These are phyloP conservation scores for Erysimum cheiri DNA, from an alignment of 441 rosid species.

Conservation along the genomic window DNA sequence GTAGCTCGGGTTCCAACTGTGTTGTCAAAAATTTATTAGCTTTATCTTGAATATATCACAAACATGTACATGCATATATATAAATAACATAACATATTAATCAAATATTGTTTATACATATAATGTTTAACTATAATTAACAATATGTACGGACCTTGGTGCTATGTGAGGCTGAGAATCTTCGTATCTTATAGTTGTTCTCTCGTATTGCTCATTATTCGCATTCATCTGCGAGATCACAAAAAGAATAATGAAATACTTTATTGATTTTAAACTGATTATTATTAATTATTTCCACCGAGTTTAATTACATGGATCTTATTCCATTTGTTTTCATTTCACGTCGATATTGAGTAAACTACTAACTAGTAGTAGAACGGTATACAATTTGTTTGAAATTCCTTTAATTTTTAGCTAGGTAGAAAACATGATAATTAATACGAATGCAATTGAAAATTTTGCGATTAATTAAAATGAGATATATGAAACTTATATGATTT, in stretches of 20 bases:
- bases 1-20: slow-evolving; percentile 69
- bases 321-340: not conserved
- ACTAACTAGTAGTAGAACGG: not conserved
- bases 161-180: slow-evolving; percentile 41
- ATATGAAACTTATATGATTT: slow-evolving; percentile 22
- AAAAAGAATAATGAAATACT: slow-evolving; percentile 3
- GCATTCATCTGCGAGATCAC: slow-evolving; percentile 62
- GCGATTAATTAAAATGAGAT: not conserved
- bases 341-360: not conserved
- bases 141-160: slow-evolving; percentile 33
- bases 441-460: slow-evolving; percentile 7
- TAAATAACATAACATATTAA: slow-evolving; percentile 30
- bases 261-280: not conserved
- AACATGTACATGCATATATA: slow-evolving; percentile 44
- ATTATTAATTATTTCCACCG: not conserved
- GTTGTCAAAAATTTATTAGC: slow-evolving; percentile 8
- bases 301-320: slow-evolving; percentile 14
- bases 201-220: slow-evolving; percentile 56
- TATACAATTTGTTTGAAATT: not conserved
- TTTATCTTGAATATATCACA: slow-evolving; percentile 6
- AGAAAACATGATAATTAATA: slow-evolving; percentile 5
- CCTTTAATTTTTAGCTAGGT: not conserved
- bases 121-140: not conserved
- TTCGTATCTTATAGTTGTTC: slow-evolving; percentile 58
- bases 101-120: slow-evolving; percentile 38